Evolutionary conservation across 257 asterid species (phyloP), one percentile per base, ranked within the genome.

Genomic region (Solanum clarkiae): DNA sequence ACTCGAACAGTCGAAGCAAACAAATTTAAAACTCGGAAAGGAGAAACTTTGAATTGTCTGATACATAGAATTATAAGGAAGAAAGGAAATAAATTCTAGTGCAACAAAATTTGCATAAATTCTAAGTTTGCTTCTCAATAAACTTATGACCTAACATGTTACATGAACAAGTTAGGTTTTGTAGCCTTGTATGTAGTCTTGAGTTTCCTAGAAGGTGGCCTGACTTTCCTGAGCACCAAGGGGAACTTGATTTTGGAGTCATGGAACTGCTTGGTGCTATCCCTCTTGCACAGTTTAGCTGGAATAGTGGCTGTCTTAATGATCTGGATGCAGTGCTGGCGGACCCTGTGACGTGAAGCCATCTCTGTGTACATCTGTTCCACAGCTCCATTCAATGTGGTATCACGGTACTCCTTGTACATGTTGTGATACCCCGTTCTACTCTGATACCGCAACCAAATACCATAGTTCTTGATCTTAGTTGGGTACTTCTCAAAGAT

Each of bases 341-440:
- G 82, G 45, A 75, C 82, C 62, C 82, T 75, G 62, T 75, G 82
- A 75, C 82, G 82, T 24, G 82, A 75, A 75, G 82, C 82, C 82
- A 75, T 75, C 62, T 75, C 82, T 47, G 82, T 49, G 82, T 75
- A 75, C 82, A 75, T 75, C 62, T 75, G 82, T 8, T 75, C 82
- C 12, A 75, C 82, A 75, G 22, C 82, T 75, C 82, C 82, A 75
- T 75, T 75, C 62, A 75, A 75, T 49, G 82, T 75, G 82, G 82
- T 75, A 24, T 75, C 81, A 22, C 81, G 81, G 81, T 49, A 75
- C 81, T 75, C 81, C 81, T 75, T 75, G 62, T 77, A 77, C 82
- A 77, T 77, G 47, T 77, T 77, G 47, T 77, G 82, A 32, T 77
- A 77, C 47, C 82, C 82, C 16, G 63, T 77, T 32, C 82, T 55